Base-by-base conservation (phyloP, 78 protist species). In the Mantamonas sphyraenae region DNA sequence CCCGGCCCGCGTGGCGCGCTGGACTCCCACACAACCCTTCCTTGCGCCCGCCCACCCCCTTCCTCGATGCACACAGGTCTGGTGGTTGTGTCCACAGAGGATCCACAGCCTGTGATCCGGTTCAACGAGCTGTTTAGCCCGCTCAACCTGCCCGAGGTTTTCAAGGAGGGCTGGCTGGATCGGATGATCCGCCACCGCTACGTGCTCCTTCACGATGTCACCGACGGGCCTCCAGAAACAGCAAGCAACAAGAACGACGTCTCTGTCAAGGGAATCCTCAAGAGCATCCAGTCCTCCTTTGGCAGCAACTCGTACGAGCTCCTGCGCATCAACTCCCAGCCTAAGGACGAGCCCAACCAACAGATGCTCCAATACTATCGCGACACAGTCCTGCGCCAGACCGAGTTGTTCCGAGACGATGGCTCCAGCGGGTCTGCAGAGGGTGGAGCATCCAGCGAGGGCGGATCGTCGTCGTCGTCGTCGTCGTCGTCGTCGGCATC, bases 51-150 rank as follows among this genome's bases (percentile, higher is more conserved):
- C n/a, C n/a, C n/a, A n/a, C n/a, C n/a, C n/a, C n/a, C n/a, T n/a
- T n/a, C n/a, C n/a, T n/a, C n/a, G n/a, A n/a, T n/a, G n/a, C 62
- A 58, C 26, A 65, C 69, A 28, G 39, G 51, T 20, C 10, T 74
- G 14, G 24, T 24, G 20, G 40, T 57, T n/a, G 80, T 28, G n/a
- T 22, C 73, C 53, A 28, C 80, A 31, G 3, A 45, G 12, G n/a
- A 64, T 17, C 39, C 45, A 16, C 64, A 39, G 7, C 63, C 70
- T 33, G 24, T 40, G 2, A 16, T 10, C 53, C 7, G 26, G 26
- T 3, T 31, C 5, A 2, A 2, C 7, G 26, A 14, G 31, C 34
- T 38, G 28, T 65, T 14, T 31, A 17, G 20, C 45, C 35, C 71
- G 20, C 30, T 10, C 20, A n/a, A 43, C 47, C 63, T 62, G 28